Percentiles rank a stretch among this genome's conserved stretches.
Evolutionary conservation across 2,329 filamentous ascomycete genomes (phyloP).

Genomic region (Colletotrichum noveboracense): DNA sequence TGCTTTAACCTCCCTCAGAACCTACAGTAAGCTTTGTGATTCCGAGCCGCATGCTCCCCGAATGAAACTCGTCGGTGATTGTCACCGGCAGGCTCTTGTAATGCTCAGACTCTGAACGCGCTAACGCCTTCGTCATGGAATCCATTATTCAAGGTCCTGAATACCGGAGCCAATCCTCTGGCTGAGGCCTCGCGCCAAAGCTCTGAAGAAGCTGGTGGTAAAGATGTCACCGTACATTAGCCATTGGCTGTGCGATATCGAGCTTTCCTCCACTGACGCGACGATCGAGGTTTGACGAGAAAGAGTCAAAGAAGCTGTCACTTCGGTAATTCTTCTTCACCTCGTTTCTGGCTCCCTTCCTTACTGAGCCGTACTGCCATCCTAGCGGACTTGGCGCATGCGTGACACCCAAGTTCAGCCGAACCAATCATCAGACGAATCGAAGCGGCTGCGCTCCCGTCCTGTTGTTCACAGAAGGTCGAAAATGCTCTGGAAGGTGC

Average conservation of each 20-base stretch:
- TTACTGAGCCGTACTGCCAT: background rate
- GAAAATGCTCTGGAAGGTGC: slow-evolving; percentile 5
- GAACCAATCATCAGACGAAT: slow-evolving; percentile 6
- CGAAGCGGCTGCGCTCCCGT: background rate
- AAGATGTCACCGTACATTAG: slow-evolving; percentile 16
- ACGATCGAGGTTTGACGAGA: slow-evolving; percentile 15
- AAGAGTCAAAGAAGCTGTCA: background rate
- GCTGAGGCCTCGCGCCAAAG: background rate
- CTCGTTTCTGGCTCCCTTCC: background rate
- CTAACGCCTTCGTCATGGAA: background rate
- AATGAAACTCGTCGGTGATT: background rate
- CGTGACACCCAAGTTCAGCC: slow-evolving; percentile 7
- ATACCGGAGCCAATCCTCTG: background rate
- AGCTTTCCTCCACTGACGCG: slow-evolving; percentile 9
- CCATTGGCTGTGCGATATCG: slow-evolving; percentile 12
- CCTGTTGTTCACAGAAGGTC: background rate
- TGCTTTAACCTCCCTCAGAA: background rate
- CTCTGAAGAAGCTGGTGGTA: background rate
- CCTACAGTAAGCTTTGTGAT: background rate
- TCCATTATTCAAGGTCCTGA: background rate
- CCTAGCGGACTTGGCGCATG: background rate
- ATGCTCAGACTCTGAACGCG: background rate
- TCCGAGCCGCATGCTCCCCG: background rate
- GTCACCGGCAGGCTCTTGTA: background rate
- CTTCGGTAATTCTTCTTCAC: background rate